phyloP scores from a whole-genome alignment of 2,329 filamentous ascomycete species.

The Cordyceps militaris region DNA sequence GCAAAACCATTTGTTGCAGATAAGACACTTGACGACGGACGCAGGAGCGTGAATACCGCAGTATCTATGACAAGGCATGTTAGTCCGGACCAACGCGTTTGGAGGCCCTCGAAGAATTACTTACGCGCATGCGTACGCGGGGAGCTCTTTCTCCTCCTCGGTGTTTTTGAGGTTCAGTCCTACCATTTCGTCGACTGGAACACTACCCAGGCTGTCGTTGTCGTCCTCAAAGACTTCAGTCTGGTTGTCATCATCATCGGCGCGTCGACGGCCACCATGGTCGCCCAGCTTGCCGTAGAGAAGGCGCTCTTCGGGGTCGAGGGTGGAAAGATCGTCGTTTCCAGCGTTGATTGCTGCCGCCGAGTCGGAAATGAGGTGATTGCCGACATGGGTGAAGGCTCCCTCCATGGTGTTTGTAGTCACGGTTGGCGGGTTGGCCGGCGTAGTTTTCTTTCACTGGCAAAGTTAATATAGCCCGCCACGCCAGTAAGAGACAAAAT shows the following conservation, averaged over 20 bases:
- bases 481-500: neutral
- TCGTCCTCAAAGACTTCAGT: slow-evolving; percentile 79
- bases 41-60: slow-evolving; percentile 95
- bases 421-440: neutral
- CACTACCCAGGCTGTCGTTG: slow-evolving; percentile 66
- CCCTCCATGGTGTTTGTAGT: slow-evolving; percentile 59
- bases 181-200: slow-evolving; percentile 68
- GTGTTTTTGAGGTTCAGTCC: slow-evolving; percentile 48
- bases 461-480: neutral
- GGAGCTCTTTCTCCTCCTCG: slow-evolving; percentile 86
- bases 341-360: slow-evolving; percentile 82
- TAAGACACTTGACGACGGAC: slow-evolving; percentile 91
- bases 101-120: slow-evolving; percentile 29
- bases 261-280: slow-evolving; percentile 56
- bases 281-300: slow-evolving; percentile 64
- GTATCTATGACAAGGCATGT: slow-evolving; percentile 55
- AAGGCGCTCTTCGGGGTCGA: slow-evolving; percentile 73
- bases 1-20: slow-evolving; percentile 98
- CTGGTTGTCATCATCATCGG: slow-evolving; percentile 85
- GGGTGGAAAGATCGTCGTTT: slow-evolving; percentile 64
- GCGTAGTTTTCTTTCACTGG: slow-evolving; percentile 5
- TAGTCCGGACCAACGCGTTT: slow-evolving; percentile 20
- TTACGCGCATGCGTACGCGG: slow-evolving; percentile 91
- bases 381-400: slow-evolving; percentile 81
- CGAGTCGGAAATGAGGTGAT: slow-evolving; percentile 78